Conservation (phyloP, 768 basidiomycete genomes). For the Gautieria morchelliformis region DNA sequence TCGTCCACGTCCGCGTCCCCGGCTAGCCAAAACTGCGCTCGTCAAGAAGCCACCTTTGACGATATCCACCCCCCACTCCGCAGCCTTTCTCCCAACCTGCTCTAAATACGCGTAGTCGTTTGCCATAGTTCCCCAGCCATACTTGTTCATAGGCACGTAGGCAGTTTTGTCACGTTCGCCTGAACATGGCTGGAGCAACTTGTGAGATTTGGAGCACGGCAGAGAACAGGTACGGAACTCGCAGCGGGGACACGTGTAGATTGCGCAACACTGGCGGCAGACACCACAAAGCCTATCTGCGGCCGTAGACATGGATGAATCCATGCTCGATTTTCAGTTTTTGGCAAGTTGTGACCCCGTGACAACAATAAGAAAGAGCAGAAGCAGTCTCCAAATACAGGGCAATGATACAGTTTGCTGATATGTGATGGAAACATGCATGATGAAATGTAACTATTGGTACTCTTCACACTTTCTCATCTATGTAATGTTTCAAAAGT, state of each 20-base stretch:
- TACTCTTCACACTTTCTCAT: neutral
- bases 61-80: slow-evolving; percentile 65
- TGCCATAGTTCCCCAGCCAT: slow-evolving; percentile 82
- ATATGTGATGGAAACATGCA: neutral
- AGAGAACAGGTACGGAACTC: slow-evolving; percentile 62
- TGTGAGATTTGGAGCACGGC: slow-evolving; percentile 61
- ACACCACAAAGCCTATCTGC: slow-evolving; percentile 32
- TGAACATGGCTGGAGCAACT: slow-evolving; percentile 47
- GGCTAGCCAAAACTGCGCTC: slow-evolving; percentile 13
- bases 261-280: slow-evolving; percentile 39
- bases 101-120: slow-evolving; percentile 84
- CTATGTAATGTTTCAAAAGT: slow-evolving; percentile 41
- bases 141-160: slow-evolving; percentile 75
- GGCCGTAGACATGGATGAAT: slow-evolving; percentile 11
- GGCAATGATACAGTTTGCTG: too few relatives aligned
- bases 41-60: slow-evolving; percentile 46
- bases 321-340: neutral
- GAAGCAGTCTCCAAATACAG: neutral
- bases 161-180: slow-evolving; percentile 65
- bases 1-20: slow-evolving; percentile 16
- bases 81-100: slow-evolving; percentile 66
- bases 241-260: slow-evolving; percentile 79
- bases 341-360: neutral
- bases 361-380: neutral
- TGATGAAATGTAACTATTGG: neutral